A percentile compares a stretch with the other conserved stretches of the same genome.
Conservation (phyloP, 345 rosid species). For the Murraya paniculata region DNA sequence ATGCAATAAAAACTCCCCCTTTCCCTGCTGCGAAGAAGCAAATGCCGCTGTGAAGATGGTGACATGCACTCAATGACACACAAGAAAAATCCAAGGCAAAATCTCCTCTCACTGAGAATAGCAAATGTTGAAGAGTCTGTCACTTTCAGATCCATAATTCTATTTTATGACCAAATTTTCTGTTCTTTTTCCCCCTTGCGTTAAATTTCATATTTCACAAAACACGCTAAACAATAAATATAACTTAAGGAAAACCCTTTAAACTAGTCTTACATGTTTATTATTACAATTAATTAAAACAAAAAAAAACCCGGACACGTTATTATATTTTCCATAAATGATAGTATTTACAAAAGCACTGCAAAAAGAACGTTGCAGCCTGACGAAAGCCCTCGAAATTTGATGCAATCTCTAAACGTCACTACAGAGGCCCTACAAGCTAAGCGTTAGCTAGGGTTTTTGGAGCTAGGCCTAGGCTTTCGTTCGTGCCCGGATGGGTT, state of each 20-base stretch:
- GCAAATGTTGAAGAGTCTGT: too few species aligned
- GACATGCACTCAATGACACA: background rate
- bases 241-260: too few species aligned
- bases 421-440: background rate
- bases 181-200: rapidly evolving
- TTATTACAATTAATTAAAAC: too few species aligned
- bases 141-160: background rate
- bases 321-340: too few species aligned
- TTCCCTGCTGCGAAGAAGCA: background rate
- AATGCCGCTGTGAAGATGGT: background rate
- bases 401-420: slow-evolving; percentile 19
- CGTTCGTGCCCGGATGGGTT: background rate
- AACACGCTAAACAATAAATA: background rate
- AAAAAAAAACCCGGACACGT: background rate
- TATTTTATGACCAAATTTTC: too few species aligned
- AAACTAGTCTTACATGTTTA: too few species aligned
- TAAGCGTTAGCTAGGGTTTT: background rate
- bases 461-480: background rate
- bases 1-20: background rate
- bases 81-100: background rate
- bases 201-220: background rate
- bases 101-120: background rate
- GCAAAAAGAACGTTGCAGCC: slow-evolving; percentile 34
- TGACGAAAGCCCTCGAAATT: slow-evolving; percentile 9
- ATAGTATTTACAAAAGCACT: background rate